Evolutionary conservation across 2,329 filamentous ascomycete genomes (phyloP), one percentile per base, ranked within the genome.

Genomic region (Aspergillus niger): DNA sequence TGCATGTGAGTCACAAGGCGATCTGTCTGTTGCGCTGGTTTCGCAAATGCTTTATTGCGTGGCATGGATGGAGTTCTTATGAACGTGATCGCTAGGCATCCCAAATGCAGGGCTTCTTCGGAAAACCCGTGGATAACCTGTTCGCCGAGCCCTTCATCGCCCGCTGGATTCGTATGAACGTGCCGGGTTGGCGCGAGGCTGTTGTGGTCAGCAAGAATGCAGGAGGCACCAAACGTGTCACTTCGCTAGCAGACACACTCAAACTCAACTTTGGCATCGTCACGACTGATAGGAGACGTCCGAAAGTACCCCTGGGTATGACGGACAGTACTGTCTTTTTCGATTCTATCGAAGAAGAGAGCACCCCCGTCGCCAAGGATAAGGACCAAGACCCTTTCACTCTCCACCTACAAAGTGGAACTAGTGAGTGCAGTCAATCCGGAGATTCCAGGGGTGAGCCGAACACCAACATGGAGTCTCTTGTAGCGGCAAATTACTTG

Each of bases 101-200:
- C n/a, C 95, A 98, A 81, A 98, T 98, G 92, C 95, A 99, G 80
- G 95, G 95, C 60, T 99, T 99, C 81, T 99, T 99, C 84, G 91
- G 91, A 73, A 97, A 94, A 69, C 95, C 95, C 0, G 94, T 99
- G 62, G 95, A 99, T 78, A 98, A 99, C 73, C 88, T 99, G 56
- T 92, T 97, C 70, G 95, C 95, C 55, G 95, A 99, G 76, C 94
- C 95, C 15, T 85, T 98, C 65, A 92, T 99, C 71, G 92, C 94
- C 57, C 90, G 92, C 69, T 99, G 95, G 95, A 96, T 99, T 70
- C 89, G 90, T 62, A 87, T 89, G 75, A 95, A 97, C 73, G 89
- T 99, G 41, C 83, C 86, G 13, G 87, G 90, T 65, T 99, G 95
- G 95, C 87, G 84, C 63, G 75, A 97, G 68, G 92, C 92, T 8